Percentiles rank a stretch among this genome's conserved stretches.
phyloP scores from a whole-genome alignment of 1,284 basidiomycete genomes.

The Apiotrichum akiyoshidainum region DNA sequence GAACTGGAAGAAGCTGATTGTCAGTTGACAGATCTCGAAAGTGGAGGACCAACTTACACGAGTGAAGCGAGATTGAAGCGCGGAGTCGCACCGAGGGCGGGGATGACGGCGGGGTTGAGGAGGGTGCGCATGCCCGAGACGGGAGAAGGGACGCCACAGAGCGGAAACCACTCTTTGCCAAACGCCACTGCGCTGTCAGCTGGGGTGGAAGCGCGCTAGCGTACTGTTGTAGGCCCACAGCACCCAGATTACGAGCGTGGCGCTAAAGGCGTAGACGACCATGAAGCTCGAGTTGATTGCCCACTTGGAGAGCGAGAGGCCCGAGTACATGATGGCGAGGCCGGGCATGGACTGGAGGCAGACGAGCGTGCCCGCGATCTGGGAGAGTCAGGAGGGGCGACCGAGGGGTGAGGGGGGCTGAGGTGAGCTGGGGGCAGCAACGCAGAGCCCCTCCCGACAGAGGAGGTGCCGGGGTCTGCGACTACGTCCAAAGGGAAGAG shows the following conservation, averaged over 20 bases:
- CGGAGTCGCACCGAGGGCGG: conserved; percentile 13
- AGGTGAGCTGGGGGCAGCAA: too few relatives aligned
- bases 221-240: conserved; percentile 22
- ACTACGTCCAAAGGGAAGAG: too few relatives aligned
- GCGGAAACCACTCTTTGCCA: conserved; percentile 6
- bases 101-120: conserved; percentile 15
- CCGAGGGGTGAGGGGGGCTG: background rate
- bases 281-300: conserved; percentile 25
- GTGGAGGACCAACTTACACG: conserved; percentile 17
- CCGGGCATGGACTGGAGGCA: conserved; percentile 22
- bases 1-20: conserved; percentile 21
- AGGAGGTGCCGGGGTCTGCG: too few relatives aligned
- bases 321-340: conserved; percentile 22
- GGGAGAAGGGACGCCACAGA: conserved; percentile 21
- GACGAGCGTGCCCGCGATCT: conserved; percentile 23
- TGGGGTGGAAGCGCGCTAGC: too few relatives aligned
- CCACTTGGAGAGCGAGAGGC: conserved; percentile 23
- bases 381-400: background rate
- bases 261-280: conserved; percentile 24
- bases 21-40: background rate
- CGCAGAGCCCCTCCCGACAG: too few relatives aligned
- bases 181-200: background rate
- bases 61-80: conserved; percentile 20
- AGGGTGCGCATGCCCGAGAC: conserved; percentile 15
- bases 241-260: conserved; percentile 24